Base-by-base conservation (phyloP, 2,329 filamentous ascomycete genomes). In the Coniochaeta pulveracea region DNA sequence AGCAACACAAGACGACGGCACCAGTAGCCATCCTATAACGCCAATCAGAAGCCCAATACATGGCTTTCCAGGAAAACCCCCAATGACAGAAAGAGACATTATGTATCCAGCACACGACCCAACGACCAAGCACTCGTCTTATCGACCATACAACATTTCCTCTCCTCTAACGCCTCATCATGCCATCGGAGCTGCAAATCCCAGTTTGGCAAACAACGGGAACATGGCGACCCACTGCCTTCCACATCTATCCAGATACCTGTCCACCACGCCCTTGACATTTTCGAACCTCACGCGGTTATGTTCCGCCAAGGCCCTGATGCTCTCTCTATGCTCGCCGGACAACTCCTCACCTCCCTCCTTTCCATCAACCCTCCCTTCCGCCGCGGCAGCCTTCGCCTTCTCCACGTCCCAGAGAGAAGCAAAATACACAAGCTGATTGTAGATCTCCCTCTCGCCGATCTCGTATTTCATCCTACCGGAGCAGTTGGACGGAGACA, bases 191-290 rank as follows among this genome's bases (percentile, higher is more conserved):
- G n/a, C n/a, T n/a, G n/a, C 28, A 17, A 76, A 73, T 8, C 75
- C 74, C 25, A 80, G 47, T 55, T 76, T 78, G 16, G 72, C 70
- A 65, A 94, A 95, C 42, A 95, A 58, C 43, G 67, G 78, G 56
- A 91, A 85, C 88, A 94, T 95, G 44, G 85, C 81, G 34, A 95
- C 88, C 85, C 85, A 94, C 56, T 86, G 82, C 46, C 85, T 66
- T 17, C 88, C 88, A 56, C 86, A 93, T 61, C 89, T 91, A 49
- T 85, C 85, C 46, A 94, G 58, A 58, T 93, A 93, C 49, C 64
- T 75, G 43, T 89, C 85, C 5, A 94, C 84, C 10, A 86, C 76
- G 6, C 69, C 68, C 63, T 78, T 83, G 43, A 89, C 62, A 0
- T 82, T 85, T 9, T 59, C 72, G 52, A 96, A 96, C 40, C 85